These are phyloP conservation scores for Globisporangium okanoganense DNA, from an alignment of 352 stramenopile genomes.

Conservation along the genomic window DNA sequence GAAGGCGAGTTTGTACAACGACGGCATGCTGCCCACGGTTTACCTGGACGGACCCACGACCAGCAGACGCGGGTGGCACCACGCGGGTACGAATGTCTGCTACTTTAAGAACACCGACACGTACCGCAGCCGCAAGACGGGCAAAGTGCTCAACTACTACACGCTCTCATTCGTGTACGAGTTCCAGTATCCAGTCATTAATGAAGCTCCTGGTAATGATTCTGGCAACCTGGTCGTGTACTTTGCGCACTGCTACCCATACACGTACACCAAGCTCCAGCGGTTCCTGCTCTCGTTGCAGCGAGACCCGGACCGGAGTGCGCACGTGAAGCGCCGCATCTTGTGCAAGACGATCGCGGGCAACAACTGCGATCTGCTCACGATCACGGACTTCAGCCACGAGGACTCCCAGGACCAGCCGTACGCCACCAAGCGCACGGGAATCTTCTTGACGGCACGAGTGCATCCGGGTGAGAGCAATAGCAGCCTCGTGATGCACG, in stretches of 20 bases:
- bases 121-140: slow-evolving; percentile 52
- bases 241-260: slow-evolving; percentile 84
- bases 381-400: slow-evolving; percentile 78
- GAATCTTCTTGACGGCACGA: slow-evolving; percentile 76
- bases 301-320: slow-evolving; percentile 41
- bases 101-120: slow-evolving; percentile 81
- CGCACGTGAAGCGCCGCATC: slow-evolving; percentile 49
- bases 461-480: slow-evolving; percentile 90
- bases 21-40: slow-evolving; percentile 82
- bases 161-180: slow-evolving; percentile 80
- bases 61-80: slow-evolving; percentile 51
- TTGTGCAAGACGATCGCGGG: slow-evolving; percentile 82
- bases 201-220: neutral
- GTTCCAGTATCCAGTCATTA: slow-evolving; percentile 17
- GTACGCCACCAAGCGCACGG: slow-evolving; percentile 28
- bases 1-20: slow-evolving; percentile 80
- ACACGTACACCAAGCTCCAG: slow-evolving; percentile 81
- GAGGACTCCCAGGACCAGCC: slow-evolving; percentile 35
- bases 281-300: slow-evolving; percentile 47
- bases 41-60: slow-evolving; percentile 34
- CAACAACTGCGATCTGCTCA: slow-evolving; percentile 87
- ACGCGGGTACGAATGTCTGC: slow-evolving; percentile 69
- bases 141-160: slow-evolving; percentile 52
- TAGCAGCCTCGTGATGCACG: slow-evolving; percentile 88
- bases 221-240: slow-evolving; percentile 30